phyloP scores from a whole-genome alignment of 768 basidiomycete genomes.

The Boletus pseudo-olivaceus region DNA sequence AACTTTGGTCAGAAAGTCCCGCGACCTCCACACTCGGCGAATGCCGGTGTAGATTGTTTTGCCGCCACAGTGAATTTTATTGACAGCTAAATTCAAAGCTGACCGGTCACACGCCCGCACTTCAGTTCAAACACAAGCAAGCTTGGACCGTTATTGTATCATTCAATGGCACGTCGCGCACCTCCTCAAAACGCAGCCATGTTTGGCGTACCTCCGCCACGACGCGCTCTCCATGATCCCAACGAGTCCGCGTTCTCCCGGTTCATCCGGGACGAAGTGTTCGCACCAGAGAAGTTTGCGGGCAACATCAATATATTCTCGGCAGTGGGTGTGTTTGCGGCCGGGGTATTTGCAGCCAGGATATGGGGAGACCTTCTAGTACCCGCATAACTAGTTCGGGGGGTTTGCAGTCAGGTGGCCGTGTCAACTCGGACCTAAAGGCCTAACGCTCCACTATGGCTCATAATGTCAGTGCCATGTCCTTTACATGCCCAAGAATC shows the following conservation, averaged over 20 bases:
- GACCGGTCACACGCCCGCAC: background rate
- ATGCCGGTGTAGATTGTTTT: conserved; percentile 3
- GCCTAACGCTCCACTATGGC: background rate
- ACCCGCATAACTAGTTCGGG: conserved; percentile 41
- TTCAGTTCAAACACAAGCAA: conserved; percentile 1
- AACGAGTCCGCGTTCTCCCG: conserved; percentile 61
- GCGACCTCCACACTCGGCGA: conserved; percentile 14
- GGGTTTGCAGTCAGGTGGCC: background rate
- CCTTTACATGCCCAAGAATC: background rate
- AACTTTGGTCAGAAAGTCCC: background rate
- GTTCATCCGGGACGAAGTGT: conserved; percentile 58
- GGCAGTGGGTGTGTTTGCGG: conserved; percentile 63
- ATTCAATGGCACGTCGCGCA: conserved; percentile 65
- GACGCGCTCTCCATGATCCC: conserved; percentile 45
- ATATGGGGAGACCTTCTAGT: conserved; percentile 79
- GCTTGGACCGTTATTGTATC: background rate
- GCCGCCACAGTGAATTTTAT: background rate
- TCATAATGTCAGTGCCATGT: conserved; percentile 6
- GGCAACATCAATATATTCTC: conserved; percentile 73
- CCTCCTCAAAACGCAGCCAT: conserved; percentile 54
- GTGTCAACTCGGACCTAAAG: background rate
- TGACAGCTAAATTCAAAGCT: too few species aligned
- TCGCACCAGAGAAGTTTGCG: conserved; percentile 66
- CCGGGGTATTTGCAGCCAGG: conserved; percentile 66
- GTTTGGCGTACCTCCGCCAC: conserved; percentile 44